Evolutionary conservation across 257 asterid genomes (phyloP).

Genomic region (Rehmannia glutinosa): DNA sequence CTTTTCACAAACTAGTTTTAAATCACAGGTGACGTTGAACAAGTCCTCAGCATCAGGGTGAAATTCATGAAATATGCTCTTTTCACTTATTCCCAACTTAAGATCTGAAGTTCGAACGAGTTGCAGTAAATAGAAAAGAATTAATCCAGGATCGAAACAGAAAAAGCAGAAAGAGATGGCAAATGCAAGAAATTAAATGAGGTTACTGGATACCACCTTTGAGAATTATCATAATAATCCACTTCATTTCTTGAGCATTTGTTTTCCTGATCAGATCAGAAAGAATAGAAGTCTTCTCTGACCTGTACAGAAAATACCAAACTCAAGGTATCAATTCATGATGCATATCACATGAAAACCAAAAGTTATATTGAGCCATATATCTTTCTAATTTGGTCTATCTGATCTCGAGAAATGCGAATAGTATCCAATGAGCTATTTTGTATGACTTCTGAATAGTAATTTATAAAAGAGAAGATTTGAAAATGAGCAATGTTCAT

Average conservation of each 20-base stretch:
- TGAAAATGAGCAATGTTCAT: neutral
- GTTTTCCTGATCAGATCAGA: conserved; percentile 81
- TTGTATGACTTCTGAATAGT: neutral
- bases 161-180: neutral
- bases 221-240: conserved; percentile 95
- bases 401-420: conserved; percentile 5
- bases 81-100: conserved; percentile 92
- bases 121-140: conserved; percentile 6
- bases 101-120: conserved; percentile 50
- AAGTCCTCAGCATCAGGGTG: conserved; percentile 99
- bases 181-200: conserved; percentile 5
- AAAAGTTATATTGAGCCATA: conserved; percentile 2
- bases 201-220: conserved; percentile 51
- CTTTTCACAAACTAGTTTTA: conserved; percentile 85
- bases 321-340: conserved; percentile 17
- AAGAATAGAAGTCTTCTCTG: conserved; percentile 67
- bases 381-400: conserved; percentile 5
- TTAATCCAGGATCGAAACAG: neutral
- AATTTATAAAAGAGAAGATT: neutral
- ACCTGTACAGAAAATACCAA: conserved; percentile 42
- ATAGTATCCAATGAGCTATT: neutral
- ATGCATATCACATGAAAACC: conserved; percentile 8
- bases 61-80: conserved; percentile 91
- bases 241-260: conserved; percentile 95
- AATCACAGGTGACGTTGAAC: conserved; percentile 95